These are phyloP conservation scores for Russula sp. DNA, from an alignment of 768 basidiomycete species.

Conservation along the genomic window DNA sequence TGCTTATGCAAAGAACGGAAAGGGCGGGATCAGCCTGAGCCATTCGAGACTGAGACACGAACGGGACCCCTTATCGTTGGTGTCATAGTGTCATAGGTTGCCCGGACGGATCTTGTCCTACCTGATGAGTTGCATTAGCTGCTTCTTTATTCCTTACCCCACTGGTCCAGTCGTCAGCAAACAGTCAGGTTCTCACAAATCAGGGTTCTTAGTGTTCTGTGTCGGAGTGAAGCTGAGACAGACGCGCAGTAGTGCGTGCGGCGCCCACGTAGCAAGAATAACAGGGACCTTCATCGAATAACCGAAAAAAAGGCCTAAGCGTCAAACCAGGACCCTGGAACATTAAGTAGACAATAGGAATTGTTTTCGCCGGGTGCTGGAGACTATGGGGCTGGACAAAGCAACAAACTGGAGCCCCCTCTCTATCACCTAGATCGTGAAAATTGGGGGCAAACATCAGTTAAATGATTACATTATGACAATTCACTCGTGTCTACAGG, in stretches of 20 bases:
- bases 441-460: background rate
- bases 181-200: background rate
- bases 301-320: background rate
- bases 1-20: background rate
- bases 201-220: background rate
- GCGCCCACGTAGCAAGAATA: background rate
- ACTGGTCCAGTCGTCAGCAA: background rate
- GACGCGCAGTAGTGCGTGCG: background rate
- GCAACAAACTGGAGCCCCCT: background rate
- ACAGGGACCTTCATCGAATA: slow-evolving; percentile 2
- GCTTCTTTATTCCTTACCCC: background rate
- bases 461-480: slow-evolving; percentile 3
- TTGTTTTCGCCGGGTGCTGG: background rate
- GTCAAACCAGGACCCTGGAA: background rate
- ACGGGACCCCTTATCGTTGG: background rate
- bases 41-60: background rate
- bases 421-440: background rate
- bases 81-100: background rate
- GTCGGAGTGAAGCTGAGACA: background rate
- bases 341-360: background rate
- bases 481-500: background rate
- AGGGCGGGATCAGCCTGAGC: background rate
- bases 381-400: background rate
- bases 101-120: slow-evolving; percentile 24
- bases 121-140: background rate